phyloP scores from a whole-genome alignment of 306 rosid genomes.

The Abrus pulchellus region DNA sequence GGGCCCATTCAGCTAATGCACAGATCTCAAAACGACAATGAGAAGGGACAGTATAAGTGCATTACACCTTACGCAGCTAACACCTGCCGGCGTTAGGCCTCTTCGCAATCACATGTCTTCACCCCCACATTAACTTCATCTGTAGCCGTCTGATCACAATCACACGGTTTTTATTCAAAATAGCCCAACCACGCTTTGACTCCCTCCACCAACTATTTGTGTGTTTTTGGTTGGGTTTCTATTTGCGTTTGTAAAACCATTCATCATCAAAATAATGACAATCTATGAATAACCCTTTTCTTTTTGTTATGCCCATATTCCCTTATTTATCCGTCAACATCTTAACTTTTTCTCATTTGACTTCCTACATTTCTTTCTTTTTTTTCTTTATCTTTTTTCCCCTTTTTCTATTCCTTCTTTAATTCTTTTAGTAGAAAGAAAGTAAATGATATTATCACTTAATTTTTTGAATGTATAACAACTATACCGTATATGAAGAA shows the following conservation, averaged over 20 bases:
- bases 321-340: not conserved
- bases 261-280: not conserved
- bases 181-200: not conserved
- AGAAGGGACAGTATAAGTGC: constrained; percentile 36
- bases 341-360: not conserved
- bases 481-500: not conserved
- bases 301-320: not conserved
- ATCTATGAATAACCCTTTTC: not conserved
- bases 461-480: not conserved
- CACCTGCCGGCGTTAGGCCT: constrained; percentile 48
- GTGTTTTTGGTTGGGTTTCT: not conserved
- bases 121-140: constrained; percentile 32
- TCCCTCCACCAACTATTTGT: constrained; percentile 1
- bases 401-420: not conserved
- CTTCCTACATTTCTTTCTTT: not conserved
- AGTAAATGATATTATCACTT: not conserved
- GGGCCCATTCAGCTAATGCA: constrained; percentile 30
- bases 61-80: constrained; percentile 46
- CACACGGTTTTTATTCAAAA: not conserved
- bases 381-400: not conserved
- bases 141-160: not conserved
- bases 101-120: constrained; percentile 45
- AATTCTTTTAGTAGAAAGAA: not conserved
- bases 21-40: constrained; percentile 42
- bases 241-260: not conserved